phyloP scores from a whole-genome alignment of 192 early-diverging fungal species.

The Paraglomus occultum region DNA sequence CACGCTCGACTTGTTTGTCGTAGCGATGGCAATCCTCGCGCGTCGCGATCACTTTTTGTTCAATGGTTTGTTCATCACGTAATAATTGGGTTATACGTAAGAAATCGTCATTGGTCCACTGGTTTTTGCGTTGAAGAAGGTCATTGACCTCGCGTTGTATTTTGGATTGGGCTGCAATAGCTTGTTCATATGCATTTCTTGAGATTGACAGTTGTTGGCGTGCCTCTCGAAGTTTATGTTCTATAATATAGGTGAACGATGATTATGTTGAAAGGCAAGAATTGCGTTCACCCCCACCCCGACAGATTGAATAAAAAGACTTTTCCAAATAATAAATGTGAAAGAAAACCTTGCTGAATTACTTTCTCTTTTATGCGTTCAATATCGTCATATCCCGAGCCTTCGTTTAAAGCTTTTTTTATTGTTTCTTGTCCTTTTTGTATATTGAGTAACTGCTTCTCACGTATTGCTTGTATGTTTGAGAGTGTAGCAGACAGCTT shows the following conservation, averaged over 20 bases:
- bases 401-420: constrained; percentile 50
- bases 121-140: constrained; percentile 72
- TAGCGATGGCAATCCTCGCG: constrained; percentile 49
- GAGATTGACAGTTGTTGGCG: constrained; percentile 44
- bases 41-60: constrained; percentile 45
- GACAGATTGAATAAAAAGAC: not conserved
- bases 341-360: constrained; percentile 48
- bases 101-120: constrained; percentile 73
- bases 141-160: constrained; percentile 78
- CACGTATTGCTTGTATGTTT: too few species aligned
- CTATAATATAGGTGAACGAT: constrained; percentile 23
- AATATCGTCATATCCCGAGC: constrained; percentile 70
- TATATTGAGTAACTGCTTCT: too few species aligned
- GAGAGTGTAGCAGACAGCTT: too few species aligned
- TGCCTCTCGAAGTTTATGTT: constrained; percentile 44
- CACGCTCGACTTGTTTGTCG: constrained; percentile 62
- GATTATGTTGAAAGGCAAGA: too few species aligned
- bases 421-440: too few species aligned
- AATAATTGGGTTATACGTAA: constrained; percentile 74
- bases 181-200: constrained; percentile 57
- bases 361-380: constrained; percentile 65
- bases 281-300: too few species aligned
- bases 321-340: not conserved
- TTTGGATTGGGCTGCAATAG: constrained; percentile 51
- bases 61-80: constrained; percentile 65